Conservation (phyloP, 148 eudicot species). For the Rhododendron ovatum region DNA sequence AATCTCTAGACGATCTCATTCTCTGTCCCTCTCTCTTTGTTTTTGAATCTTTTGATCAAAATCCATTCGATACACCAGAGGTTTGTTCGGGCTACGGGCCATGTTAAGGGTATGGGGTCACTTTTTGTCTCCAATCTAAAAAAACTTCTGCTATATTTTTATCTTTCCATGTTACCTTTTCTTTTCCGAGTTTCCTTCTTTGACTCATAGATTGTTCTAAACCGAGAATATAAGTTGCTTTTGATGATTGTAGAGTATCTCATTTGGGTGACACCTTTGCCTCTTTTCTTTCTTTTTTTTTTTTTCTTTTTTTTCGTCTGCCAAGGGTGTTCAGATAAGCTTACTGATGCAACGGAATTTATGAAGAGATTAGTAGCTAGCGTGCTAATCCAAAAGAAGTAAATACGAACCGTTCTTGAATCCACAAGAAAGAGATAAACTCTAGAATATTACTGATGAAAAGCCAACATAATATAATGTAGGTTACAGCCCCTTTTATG, state of each 20-base stretch:
- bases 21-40: slow-evolving; percentile 24
- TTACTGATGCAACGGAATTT: too few species aligned
- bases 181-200: slow-evolving; percentile 12
- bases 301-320: too few species aligned
- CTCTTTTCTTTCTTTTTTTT: not conserved
- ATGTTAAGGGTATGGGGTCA: slow-evolving; percentile 1
- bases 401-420: too few species aligned
- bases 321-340: not conserved
- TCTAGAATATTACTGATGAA: too few species aligned
- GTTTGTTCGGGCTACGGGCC: not conserved
- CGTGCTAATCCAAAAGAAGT: too few species aligned
- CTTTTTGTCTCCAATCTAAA: slow-evolving; percentile 8
- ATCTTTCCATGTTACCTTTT: not conserved
- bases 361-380: too few species aligned
- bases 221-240: not conserved
- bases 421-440: too few species aligned
- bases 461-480: too few species aligned
- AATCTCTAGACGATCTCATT: slow-evolving; percentile 69
- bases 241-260: slow-evolving; percentile 6
- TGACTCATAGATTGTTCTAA: slow-evolving; percentile 26
- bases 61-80: slow-evolving; percentile 32
- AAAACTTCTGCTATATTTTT: not conserved
- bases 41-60: slow-evolving; percentile 52
- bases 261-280: not conserved
- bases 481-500: too few species aligned